Base-by-base conservation (phyloP, 805 yeast genomes). In the Spathaspora boniae region DNA sequence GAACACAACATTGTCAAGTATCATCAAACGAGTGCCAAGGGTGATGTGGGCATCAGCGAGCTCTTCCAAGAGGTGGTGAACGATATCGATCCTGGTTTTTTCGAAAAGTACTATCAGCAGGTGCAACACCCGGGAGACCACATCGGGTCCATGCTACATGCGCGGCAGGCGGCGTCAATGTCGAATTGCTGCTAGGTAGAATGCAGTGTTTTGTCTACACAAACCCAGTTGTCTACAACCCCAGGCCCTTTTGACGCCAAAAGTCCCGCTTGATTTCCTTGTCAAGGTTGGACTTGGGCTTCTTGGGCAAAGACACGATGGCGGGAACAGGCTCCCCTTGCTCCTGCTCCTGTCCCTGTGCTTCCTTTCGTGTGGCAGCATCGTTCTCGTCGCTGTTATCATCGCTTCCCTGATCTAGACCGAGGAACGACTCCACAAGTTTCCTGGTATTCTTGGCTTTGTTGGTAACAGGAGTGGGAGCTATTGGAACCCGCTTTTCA, bases 21-120 rank as follows among this genome's bases (percentile, higher is more conserved):
- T 14, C 62, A 60, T 34, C 40, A 65, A 40, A 79, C 87, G 1
- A 80, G 89, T 42, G 89, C 95, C 2, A 84, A 82, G 54, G 65
- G 75, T 2, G 89, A 89, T 7, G 66, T 67, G 27, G 85, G 85
- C 19, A 74, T 87, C 1, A 47, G 46, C 0, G 58, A 51, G 14
- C 37, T 66, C 11, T 68, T 68, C 39, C 58, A 59, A 30, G 39
- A 46, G 6, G 51, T 67, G 3, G 50, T 61, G 8, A 55, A 51
- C 6, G 54, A 43, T 2, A 51, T 65, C 5, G 63, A 56, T 12
- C 58, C 54, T 64, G 40, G 36, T 11, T 50, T 55, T 34, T 62
- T 65, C 33, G 53, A 43, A 12, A 45, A 51, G 11, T 50, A 42
- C 32, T 26, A 42, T 25, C 40, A 47, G 25, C 33, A n/a, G 18